Percentiles rank a stretch among this genome's conserved stretches.
These are phyloP conservation scores for Pythium aquatile DNA, from an alignment of 352 stramenopile genomes.

Conservation along the genomic window DNA sequence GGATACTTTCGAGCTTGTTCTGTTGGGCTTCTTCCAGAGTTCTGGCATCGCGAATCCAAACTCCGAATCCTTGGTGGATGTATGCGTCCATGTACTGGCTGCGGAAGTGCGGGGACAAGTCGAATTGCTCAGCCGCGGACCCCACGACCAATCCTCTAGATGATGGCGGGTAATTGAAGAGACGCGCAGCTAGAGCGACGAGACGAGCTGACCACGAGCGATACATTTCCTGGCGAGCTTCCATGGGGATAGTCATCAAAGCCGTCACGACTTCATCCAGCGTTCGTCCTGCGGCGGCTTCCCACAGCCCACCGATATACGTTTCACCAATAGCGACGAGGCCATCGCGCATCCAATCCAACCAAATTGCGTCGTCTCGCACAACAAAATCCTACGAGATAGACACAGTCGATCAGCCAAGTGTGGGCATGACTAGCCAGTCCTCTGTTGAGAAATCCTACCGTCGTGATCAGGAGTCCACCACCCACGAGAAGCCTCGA, in stretches of 20 bases:
- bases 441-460: constrained; percentile 9
- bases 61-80: constrained; percentile 71
- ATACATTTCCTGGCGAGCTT: constrained; percentile 84
- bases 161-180: constrained; percentile 79
- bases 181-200: constrained; percentile 61
- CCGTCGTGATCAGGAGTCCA: constrained; percentile 53
- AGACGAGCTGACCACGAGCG: constrained; percentile 77
- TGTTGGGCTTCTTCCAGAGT: constrained; percentile 62
- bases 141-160: constrained; percentile 69
- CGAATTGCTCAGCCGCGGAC: constrained; percentile 70
- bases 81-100: constrained; percentile 76
- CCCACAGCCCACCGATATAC: constrained; percentile 77
- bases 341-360: constrained; percentile 87
- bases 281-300: constrained; percentile 44
- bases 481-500: constrained; percentile 58
- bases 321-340: constrained; percentile 82
- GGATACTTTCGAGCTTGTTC: constrained; percentile 68
- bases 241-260: constrained; percentile 80
- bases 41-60: constrained; percentile 52
- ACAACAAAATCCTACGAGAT: constrained; percentile 68
- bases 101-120: constrained; percentile 68
- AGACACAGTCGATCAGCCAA: not conserved
- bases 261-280: constrained; percentile 73
- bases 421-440: not conserved
- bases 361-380: constrained; percentile 75